Conservation (phyloP, 106 monocot species). For the Dendrobium officinale region DNA sequence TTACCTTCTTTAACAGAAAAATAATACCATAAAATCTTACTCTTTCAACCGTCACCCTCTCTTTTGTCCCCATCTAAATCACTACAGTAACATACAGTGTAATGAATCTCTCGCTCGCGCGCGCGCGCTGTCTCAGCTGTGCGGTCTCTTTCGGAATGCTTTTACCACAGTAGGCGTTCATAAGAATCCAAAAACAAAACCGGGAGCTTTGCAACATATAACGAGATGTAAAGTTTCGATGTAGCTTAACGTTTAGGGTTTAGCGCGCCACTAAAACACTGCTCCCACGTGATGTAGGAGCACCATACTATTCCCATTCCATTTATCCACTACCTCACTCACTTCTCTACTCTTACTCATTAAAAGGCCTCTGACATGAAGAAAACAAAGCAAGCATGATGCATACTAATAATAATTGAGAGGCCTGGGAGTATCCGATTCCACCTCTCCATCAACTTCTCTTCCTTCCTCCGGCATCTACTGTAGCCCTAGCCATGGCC, state of each 20-base stretch:
- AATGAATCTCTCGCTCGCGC: neutral
- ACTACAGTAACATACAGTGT: neutral
- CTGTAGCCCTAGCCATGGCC: neutral
- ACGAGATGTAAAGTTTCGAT: conserved; percentile 1
- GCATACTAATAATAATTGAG: no score
- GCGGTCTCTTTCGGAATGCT: conserved; percentile 1
- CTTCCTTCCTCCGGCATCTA: no score
- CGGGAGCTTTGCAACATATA: neutral
- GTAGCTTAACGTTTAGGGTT: conserved; percentile 1
- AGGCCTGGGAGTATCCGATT: no score
- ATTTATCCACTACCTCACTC: neutral
- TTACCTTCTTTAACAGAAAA: no score
- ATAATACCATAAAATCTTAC: no score
- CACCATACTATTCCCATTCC: conserved; percentile 2
- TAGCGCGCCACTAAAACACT: neutral
- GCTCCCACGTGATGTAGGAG: conserved; percentile 16
- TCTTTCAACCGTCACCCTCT: no score
- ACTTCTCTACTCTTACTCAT: neutral
- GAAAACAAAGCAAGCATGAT: conserved; percentile 6
- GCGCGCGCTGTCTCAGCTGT: neutral
- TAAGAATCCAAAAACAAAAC: conserved; percentile 2
- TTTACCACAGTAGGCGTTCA: neutral
- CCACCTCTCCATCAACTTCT: neutral
- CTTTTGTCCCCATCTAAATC: neutral
- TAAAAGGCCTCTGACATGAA: conserved; percentile 8